Base-by-base conservation (phyloP, 805 yeast genomes). In the Cyberlindnera saturnus region DNA sequence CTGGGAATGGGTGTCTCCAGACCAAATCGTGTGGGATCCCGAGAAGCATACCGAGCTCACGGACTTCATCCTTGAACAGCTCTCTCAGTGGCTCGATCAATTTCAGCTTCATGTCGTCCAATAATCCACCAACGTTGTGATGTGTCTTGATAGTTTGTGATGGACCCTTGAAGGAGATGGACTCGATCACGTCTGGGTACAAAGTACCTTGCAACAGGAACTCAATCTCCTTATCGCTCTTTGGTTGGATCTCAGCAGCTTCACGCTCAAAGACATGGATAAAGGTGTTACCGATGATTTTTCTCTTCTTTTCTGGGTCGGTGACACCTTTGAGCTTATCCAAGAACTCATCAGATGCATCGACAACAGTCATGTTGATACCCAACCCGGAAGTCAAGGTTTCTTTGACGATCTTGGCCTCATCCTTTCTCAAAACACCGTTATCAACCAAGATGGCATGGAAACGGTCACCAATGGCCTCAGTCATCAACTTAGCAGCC, bases 1-100 rank as follows among this genome's bases (percentile, higher is more conserved):
- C 99, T 59, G 99, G 99, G 95, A 93, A 93, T 45, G 99, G 99
- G 66, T 93, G 99, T 77, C 99, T 87, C 98, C 98, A 91, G 55
- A 93, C 98, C 57, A 93, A 77, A 58, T 93, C 98, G 63, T 87
- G 93, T 31, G 97, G 95, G 58, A 93, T 91, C 40, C 96, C 96
- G 71, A 93, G 72, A 42, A 93, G 70, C 73, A 88, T 87, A 70
- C 99, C 99, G 56, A 93, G 74, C 58, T 83, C 86, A 70, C 99
- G 88, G 45, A 93, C 99, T 76, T 93, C 99, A 67, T 93, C 99
- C 73, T 93, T 93, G 79, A 93, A 93, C 61, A 93, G 78, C 75
- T 93, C 99, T 70, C 99, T 85, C 65, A 93, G 79, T 44, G 99
- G 99, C 77, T 93, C 99, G 60, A 93, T 93, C 62, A 93, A 82